Conservation (phyloP, 805 yeast genomes). For the Jamesozyma jinghongensis region DNA sequence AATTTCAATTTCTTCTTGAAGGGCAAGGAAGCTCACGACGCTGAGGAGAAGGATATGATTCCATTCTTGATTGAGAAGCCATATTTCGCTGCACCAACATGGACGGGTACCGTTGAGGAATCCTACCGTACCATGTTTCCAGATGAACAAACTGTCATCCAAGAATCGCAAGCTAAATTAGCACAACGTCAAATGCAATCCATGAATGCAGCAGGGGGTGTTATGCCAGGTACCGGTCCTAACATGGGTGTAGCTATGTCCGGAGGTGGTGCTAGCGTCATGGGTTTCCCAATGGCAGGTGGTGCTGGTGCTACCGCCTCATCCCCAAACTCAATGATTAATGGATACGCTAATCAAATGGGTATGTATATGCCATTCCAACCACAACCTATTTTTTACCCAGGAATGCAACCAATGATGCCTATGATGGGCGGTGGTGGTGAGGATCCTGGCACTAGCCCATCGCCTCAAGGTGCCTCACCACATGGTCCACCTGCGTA, state of each 20-base stretch:
- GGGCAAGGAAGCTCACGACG: constrained; percentile 31
- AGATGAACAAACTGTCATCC: constrained; percentile 26
- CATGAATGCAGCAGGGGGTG: constrained; percentile 6
- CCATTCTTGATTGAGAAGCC: constrained; percentile 48
- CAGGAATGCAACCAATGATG: constrained; percentile 27
- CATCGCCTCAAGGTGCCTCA: constrained; percentile 21
- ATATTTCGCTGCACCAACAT: constrained; percentile 67
- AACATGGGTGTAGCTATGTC: constrained; percentile 24
- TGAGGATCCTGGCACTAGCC: constrained; percentile 10
- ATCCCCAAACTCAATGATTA: constrained; percentile 22
- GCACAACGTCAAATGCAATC: constrained; percentile 28
- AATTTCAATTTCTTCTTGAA: constrained; percentile 47
- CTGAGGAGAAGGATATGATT: constrained; percentile 24
- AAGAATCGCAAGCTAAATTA: constrained; percentile 23
- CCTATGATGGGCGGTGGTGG: constrained; percentile 20
- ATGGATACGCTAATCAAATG: constrained; percentile 14
- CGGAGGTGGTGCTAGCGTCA: constrained; percentile 14
- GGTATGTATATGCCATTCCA: constrained; percentile 30
- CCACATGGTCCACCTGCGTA: constrained; percentile 25
- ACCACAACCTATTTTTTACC: constrained; percentile 29
- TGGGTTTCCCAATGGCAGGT: constrained; percentile 25
- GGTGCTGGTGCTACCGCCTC: constrained; percentile 12
- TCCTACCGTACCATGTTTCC: constrained; percentile 48
- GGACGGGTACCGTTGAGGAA: constrained; percentile 54
- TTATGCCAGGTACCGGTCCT: constrained; percentile 8